phyloP scores from a whole-genome alignment of 495 filamentous ascomycete genomes.

The Tuber borchii region DNA sequence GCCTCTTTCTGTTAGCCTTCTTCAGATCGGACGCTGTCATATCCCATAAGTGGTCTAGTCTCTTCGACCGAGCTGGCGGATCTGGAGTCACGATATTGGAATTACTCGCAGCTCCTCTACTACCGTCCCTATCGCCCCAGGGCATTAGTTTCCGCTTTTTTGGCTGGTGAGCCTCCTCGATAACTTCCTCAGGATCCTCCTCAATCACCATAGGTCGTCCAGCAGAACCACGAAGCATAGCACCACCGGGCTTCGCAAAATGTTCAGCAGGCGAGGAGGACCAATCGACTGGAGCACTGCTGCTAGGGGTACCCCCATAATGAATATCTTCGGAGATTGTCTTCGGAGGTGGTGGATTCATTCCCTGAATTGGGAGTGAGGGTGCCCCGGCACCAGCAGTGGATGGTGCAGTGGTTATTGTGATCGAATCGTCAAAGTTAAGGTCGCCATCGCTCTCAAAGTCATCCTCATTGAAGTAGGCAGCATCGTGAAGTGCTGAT shows the following conservation, averaged over 20 bases:
- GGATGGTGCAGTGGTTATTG: constrained; percentile 13
- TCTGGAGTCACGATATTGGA: constrained; percentile 30
- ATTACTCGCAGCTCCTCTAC: constrained; percentile 38
- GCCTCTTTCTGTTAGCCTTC: constrained; percentile 66
- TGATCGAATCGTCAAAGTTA: constrained; percentile 53
- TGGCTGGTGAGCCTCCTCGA: constrained; percentile 16
- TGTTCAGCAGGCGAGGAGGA: constrained; percentile 57
- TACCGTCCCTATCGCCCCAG: constrained; percentile 33
- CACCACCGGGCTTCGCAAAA: constrained; percentile 34
- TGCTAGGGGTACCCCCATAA: constrained; percentile 28
- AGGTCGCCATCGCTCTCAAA: constrained; percentile 64
- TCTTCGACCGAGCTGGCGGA: constrained; percentile 41
- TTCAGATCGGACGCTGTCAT: constrained; percentile 73
- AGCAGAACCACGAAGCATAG: constrained; percentile 15
- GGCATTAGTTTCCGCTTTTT: constrained; percentile 41
- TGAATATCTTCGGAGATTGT: constrained; percentile 15
- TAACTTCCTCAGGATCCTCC: constrained; percentile 42
- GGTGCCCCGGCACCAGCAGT: constrained; percentile 6
- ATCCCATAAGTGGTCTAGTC: constrained; percentile 59
- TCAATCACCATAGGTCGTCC: constrained; percentile 38
- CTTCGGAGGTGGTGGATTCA: constrained; percentile 33
- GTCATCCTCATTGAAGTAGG: constrained; percentile 58
- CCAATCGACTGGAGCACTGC: constrained; percentile 56
- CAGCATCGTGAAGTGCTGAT: constrained; percentile 38
- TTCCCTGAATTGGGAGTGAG: constrained; percentile 11